These are phyloP conservation scores for Taphrina populina DNA, from an alignment of 1,139 yeast genomes.

Conservation along the genomic window DNA sequence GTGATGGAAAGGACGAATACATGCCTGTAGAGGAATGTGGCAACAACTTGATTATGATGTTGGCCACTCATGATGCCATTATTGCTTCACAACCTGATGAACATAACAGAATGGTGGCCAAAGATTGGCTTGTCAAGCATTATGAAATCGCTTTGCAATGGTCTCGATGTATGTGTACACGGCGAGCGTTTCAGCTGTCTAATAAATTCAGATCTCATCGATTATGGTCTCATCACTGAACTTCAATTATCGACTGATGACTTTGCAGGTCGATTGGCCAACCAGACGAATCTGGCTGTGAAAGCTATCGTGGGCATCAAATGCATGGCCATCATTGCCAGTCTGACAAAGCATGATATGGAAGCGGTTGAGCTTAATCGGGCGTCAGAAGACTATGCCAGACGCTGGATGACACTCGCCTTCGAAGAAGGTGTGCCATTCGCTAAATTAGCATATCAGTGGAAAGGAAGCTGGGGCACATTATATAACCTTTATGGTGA, in stretches of 20 bases:
- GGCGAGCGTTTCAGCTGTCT: neutral
- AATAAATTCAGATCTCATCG: neutral
- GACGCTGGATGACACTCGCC: slow-evolving; percentile 11
- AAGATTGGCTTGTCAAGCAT: slow-evolving; percentile 4
- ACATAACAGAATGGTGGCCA: neutral
- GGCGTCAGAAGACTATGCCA: neutral
- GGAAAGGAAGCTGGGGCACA: slow-evolving; percentile 25
- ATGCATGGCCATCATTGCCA: slow-evolving; percentile 20
- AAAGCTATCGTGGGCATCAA: slow-evolving; percentile 27
- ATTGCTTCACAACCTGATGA: neutral
- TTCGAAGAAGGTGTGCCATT: slow-evolving; percentile 10
- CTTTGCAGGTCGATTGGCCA: slow-evolving; percentile 24
- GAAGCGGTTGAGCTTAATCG: neutral
- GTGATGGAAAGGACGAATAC: slow-evolving; percentile 26
- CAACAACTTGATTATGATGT: slow-evolving; percentile 25
- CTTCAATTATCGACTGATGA: slow-evolving; percentile 23
- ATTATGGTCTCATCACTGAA: slow-evolving; percentile 8
- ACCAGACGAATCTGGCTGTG: slow-evolving; percentile 28
- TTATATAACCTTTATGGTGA: slow-evolving; percentile 22
- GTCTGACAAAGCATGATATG: neutral
- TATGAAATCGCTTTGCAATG: slow-evolving; percentile 5
- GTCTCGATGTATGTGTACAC: slow-evolving; percentile 1
- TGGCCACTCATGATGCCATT: slow-evolving; percentile 10
- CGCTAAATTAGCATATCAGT: slow-evolving; percentile 28
- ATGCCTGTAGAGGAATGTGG: slow-evolving; percentile 32